phyloP scores from a whole-genome alignment of 441 rosid genomes.

The Mallotus repandus region DNA sequence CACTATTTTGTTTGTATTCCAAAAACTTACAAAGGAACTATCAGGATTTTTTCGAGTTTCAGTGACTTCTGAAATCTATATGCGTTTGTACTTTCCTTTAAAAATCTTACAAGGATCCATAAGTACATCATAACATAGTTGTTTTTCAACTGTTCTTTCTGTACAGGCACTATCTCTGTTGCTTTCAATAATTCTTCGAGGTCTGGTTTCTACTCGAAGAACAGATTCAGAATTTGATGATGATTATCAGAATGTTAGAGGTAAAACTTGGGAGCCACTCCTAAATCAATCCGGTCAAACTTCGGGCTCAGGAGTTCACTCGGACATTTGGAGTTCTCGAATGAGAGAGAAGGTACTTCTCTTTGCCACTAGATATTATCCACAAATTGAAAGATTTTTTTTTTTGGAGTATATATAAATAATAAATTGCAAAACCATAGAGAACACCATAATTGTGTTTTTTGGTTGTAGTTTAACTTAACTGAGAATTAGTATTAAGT shows the following conservation, averaged over 20 bases:
- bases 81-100: not conserved
- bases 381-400: not conserved
- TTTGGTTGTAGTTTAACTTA: not conserved
- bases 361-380: not conserved
- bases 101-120: not conserved
- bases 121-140: not conserved
- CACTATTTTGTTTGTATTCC: not conserved
- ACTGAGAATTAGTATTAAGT: not conserved
- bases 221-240: conserved; percentile 56
- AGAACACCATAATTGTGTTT: not conserved
- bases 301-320: conserved; percentile 47
- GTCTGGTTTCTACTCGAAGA: conserved; percentile 53
- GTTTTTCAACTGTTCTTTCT: conserved; percentile 18
- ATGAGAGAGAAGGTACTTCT: conserved; percentile 71
- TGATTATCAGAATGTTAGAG: conserved; percentile 55
- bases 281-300: conserved; percentile 58
- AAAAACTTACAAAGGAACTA: not conserved
- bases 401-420: not conserved
- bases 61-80: not conserved
- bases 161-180: conserved; percentile 68
- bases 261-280: conserved; percentile 68
- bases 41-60: not conserved
- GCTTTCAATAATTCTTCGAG: conserved; percentile 69
- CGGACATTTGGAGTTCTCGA: conserved; percentile 67
- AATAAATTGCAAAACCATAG: not conserved